Conservation (phyloP, 2,329 filamentous ascomycete genomes). For the Colletotrichum costaricense region DNA sequence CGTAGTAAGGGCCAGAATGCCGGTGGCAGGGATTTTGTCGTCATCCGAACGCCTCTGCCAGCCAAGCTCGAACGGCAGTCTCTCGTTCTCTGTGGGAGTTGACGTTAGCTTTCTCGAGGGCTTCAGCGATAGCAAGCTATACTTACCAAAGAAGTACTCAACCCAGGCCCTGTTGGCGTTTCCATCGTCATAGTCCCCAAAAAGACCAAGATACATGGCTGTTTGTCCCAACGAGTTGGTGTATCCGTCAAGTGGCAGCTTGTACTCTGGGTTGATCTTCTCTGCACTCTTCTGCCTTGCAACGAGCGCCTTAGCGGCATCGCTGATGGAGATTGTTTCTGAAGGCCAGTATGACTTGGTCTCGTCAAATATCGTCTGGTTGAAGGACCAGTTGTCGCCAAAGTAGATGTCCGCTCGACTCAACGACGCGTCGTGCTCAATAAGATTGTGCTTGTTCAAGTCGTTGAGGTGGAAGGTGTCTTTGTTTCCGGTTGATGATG, state of each 20-base stretch:
- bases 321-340: not conserved
- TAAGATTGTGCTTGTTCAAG: constrained; percentile 37
- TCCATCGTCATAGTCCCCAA: constrained; percentile 35
- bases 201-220: constrained; percentile 35
- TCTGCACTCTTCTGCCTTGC: constrained; percentile 36
- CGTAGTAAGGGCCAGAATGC: constrained; percentile 11
- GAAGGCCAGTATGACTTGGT: constrained; percentile 22
- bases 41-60: constrained; percentile 22
- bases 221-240: constrained; percentile 35
- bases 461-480: constrained; percentile 40
- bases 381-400: constrained; percentile 45
- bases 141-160: constrained; percentile 31
- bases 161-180: constrained; percentile 35
- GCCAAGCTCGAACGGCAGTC: constrained; percentile 1
- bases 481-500: constrained; percentile 22
- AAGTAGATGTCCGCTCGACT: constrained; percentile 42
- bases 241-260: constrained; percentile 18
- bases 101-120: not conserved
- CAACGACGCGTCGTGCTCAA: constrained; percentile 26
- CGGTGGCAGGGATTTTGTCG: constrained; percentile 19
- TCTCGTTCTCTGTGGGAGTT: constrained; percentile 1
- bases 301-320: constrained; percentile 42
- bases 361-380: constrained; percentile 40
- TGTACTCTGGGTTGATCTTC: constrained; percentile 40
- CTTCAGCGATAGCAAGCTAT: not conserved